These are phyloP conservation scores for Melampsora americana DNA, from an alignment of 1,284 basidiomycete genomes.

Conservation along the genomic window DNA sequence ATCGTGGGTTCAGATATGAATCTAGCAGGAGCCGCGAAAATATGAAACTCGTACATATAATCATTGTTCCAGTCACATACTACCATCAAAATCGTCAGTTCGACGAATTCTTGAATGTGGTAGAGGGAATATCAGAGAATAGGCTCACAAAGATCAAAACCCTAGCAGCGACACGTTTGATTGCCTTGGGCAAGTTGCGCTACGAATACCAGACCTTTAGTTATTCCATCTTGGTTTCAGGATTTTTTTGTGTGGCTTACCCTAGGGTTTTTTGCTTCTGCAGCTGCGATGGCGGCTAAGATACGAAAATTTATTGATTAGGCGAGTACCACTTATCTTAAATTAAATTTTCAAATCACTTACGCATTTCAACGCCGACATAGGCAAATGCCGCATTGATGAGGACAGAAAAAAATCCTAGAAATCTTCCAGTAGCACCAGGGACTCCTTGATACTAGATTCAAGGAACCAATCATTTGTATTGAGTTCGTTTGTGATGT, in stretches of 20 bases:
- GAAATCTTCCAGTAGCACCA: constrained; percentile 30
- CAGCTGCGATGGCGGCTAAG: constrained; percentile 41
- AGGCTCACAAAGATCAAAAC: constrained; percentile 34
- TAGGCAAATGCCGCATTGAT: constrained; percentile 38
- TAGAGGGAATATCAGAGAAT: neutral
- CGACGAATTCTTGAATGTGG: neutral
- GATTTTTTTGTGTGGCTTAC: neutral
- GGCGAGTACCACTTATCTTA: neutral
- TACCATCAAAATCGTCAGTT: constrained; percentile 10
- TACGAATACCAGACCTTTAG: neutral
- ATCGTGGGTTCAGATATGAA: neutral
- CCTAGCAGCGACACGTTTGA: constrained; percentile 43
- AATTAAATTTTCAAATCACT: neutral
- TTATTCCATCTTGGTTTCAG: neutral
- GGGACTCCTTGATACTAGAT: constrained; percentile 31
- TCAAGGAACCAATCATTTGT: constrained; percentile 10
- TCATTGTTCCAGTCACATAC: constrained; percentile 33
- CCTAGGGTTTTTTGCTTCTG: constrained; percentile 43
- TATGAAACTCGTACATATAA: constrained; percentile 26
- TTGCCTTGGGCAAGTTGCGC: constrained; percentile 43
- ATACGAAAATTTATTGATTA: neutral
- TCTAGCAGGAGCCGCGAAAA: neutral
- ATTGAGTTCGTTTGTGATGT: neutral
- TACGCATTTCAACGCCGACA: constrained; percentile 42
- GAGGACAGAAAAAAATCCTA: constrained; percentile 41